Evolutionary conservation across 75 land plant genomes (phyloP).

Genomic region (Cunninghamia lanceolata): DNA sequence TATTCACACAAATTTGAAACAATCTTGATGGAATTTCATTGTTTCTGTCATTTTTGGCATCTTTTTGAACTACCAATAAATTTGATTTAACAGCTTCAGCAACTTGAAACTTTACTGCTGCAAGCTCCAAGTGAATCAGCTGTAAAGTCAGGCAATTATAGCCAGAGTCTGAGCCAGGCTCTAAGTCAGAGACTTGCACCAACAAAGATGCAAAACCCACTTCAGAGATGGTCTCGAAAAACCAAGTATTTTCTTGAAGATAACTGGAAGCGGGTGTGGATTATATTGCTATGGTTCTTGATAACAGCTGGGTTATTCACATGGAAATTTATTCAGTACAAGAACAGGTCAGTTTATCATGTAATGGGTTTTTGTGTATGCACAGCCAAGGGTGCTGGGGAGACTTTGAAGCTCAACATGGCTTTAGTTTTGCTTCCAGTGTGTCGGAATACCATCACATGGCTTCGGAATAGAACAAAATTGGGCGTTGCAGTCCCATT

Average conservation of each 20-base stretch:
- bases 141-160: constrained; percentile 18
- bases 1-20: constrained; percentile 4
- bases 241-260: constrained; percentile 41
- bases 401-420: constrained; percentile 70
- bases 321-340: constrained; percentile 59
- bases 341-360: constrained; percentile 32
- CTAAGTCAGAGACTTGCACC: constrained; percentile 49
- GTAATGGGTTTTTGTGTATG: constrained; percentile 71
- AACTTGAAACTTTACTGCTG: constrained; percentile 61
- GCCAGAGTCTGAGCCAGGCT: constrained; percentile 50
- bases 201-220: constrained; percentile 17
- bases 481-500: constrained; percentile 38
- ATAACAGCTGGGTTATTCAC: constrained; percentile 46
- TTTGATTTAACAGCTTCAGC: constrained; percentile 12
- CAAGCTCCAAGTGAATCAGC: constrained; percentile 50
- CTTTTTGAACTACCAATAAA: not conserved
- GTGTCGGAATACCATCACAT: constrained; percentile 64
- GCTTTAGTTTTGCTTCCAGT: constrained; percentile 68
- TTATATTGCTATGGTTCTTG: constrained; percentile 41
- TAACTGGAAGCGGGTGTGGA: constrained; percentile 64
- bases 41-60: constrained; percentile 1
- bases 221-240: constrained; percentile 22
- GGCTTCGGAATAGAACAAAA: constrained; percentile 47
- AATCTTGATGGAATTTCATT: not conserved
- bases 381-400: constrained; percentile 66